phyloP scores from a whole-genome alignment of 2,329 filamentous ascomycete species.

The Fusarium chlamydosporum region DNA sequence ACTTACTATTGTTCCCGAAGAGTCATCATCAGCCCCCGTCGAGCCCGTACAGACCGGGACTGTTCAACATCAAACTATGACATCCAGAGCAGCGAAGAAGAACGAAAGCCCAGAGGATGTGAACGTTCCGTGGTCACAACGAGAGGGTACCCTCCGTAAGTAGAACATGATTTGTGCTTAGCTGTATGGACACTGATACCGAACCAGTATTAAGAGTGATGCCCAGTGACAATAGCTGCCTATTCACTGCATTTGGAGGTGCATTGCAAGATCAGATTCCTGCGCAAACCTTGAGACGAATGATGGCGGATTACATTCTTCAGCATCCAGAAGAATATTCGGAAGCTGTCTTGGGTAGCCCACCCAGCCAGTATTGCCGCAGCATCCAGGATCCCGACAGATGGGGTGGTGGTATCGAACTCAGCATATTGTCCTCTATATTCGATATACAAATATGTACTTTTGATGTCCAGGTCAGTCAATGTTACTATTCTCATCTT shows the following conservation, averaged over 20 bases:
- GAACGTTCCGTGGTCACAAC: constrained; percentile 64
- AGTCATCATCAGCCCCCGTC: constrained; percentile 45
- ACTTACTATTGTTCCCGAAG: constrained; percentile 64
- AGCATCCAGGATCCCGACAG: constrained; percentile 85
- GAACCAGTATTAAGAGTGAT: constrained; percentile 85
- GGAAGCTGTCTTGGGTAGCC: constrained; percentile 80
- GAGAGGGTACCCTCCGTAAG: constrained; percentile 66
- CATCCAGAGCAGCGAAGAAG: constrained; percentile 10
- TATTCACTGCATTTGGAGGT: constrained; percentile 90
- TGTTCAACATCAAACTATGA: constrained; percentile 10
- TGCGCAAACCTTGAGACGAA: constrained; percentile 73
- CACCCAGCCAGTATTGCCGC: constrained; percentile 80
- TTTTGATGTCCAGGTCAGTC: constrained; percentile 77
- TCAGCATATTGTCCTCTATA: constrained; percentile 85
- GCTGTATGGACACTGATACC: constrained; percentile 15
- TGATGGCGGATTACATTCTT: constrained; percentile 85
- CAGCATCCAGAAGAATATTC: constrained; percentile 79
- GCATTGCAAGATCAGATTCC: constrained; percentile 74
- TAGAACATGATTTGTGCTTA: background rate
- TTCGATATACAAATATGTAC: constrained; percentile 89
- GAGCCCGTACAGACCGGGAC: constrained; percentile 16
- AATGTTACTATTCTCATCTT: background rate
- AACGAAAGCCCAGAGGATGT: constrained; percentile 52
- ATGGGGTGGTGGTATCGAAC: constrained; percentile 94
- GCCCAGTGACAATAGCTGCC: constrained; percentile 96